phyloP scores from a whole-genome alignment of 1,284 basidiomycete species.

The Ceratobasidium sp. region DNA sequence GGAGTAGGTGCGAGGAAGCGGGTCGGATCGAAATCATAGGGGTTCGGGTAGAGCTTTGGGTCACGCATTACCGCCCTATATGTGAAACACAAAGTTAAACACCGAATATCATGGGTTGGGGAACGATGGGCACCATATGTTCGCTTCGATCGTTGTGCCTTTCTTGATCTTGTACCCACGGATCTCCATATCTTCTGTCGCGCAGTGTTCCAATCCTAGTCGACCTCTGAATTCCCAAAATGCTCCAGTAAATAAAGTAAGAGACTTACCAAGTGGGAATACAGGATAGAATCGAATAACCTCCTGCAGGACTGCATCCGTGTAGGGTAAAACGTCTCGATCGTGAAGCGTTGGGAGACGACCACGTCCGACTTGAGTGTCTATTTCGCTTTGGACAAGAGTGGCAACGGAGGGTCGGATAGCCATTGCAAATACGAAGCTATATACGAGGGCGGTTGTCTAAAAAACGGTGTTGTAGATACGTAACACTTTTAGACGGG shows the following conservation, averaged over 20 bases:
- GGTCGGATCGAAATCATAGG: conserved; percentile 12
- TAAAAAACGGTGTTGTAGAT: background rate
- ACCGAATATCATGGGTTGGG: too few species aligned
- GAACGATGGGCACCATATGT: conserved; percentile 5
- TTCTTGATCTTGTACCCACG: conserved; percentile 25
- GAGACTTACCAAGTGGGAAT: background rate
- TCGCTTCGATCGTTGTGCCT: conserved; percentile 15
- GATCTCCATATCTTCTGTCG: conserved; percentile 13
- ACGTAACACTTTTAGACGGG: background rate
- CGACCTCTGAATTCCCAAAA: background rate
- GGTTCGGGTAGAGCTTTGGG: conserved; percentile 1
- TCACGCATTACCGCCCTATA: conserved; percentile 23
- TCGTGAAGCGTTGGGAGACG: conserved; percentile 41
- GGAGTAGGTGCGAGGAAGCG: conserved; percentile 26
- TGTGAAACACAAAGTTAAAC: too few species aligned
- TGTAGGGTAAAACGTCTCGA: conserved; percentile 47
- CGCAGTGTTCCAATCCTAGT: conserved; percentile 17
- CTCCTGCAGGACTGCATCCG: conserved; percentile 51
- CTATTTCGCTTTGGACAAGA: conserved; percentile 37
- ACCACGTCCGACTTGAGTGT: conserved; percentile 40
- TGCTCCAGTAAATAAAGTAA: background rate
- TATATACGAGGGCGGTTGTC: conserved; percentile 26
- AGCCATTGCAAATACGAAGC: conserved; percentile 44
- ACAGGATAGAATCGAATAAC: conserved; percentile 32
- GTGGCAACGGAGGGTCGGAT: conserved; percentile 34